Conservation (phyloP, 768 basidiomycete genomes). For the Suillus variegatus region DNA sequence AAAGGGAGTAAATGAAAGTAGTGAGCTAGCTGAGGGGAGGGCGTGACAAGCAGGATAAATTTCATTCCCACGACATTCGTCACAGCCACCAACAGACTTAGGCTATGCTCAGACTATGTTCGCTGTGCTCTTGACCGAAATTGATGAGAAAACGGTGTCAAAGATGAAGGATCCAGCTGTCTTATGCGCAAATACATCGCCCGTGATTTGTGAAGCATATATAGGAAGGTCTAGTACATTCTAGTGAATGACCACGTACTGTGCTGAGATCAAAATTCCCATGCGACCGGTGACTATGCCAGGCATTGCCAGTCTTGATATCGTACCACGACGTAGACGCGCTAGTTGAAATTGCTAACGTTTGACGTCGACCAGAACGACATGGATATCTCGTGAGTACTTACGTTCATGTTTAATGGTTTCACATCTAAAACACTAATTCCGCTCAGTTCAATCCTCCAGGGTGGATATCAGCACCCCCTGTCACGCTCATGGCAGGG, state of each 20-base stretch:
- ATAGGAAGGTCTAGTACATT: neutral
- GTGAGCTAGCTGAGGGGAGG: neutral
- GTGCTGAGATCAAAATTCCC: neutral
- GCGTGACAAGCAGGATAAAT: conserved; percentile 2
- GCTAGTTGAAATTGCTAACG: neutral
- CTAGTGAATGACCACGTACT: neutral
- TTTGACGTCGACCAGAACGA: neutral
- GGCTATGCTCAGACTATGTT: no score
- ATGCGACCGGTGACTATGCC: neutral
- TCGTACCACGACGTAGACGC: neutral
- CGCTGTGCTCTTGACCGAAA: neutral
- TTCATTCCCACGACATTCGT: conserved; percentile 4
- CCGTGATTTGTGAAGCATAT: neutral
- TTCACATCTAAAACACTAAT: neutral
- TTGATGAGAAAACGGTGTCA: neutral
- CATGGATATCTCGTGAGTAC: conserved; percentile 1
- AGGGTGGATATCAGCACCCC: conserved; percentile 97
- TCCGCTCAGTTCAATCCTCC: conserved; percentile 66
- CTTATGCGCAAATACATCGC: neutral
- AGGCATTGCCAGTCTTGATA: neutral
- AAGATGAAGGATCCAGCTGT: neutral
- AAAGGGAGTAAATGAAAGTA: neutral
- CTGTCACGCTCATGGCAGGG: conserved; percentile 88
- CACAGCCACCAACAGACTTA: neutral
- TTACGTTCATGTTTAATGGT: neutral